Base-by-base conservation (phyloP, 1,284 basidiomycete genomes). In the Pascua sp. region DNA sequence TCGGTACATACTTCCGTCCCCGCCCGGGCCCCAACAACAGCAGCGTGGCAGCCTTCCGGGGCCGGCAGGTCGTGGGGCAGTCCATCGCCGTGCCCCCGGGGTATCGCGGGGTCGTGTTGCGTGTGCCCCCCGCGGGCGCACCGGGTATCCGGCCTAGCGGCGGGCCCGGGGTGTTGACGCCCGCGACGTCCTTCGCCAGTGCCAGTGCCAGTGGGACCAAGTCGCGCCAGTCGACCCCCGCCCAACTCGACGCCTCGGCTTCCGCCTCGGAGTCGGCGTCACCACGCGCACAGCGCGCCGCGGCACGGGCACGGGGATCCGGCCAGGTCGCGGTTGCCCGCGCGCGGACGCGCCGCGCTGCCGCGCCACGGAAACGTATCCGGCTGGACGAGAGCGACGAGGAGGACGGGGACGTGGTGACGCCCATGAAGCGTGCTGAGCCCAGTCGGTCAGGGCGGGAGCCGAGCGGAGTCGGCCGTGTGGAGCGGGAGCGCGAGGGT, bases 251-350 rank as follows among this genome's bases (percentile, higher is more conserved):
- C 49, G n/a, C 17, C 24, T n/a, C n/a, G 7, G 24, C 43, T 9
- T 12, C 42, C 18, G 17, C 11, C 17, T 18, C n/a, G 8, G 4
- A 18, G 15, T 9, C 49, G 13, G 16, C 11, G 15, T 5, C 36
- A n/a, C 12, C 11, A 16, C 55, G 40, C 13, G 32, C 41, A 15
- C 16, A 17, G 8, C 8, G 47, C 40, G 57, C 47, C 4, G 47
- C 47, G 48, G 56, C 60, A n/a, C 8, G 42, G 11, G 42, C 53
- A 11, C 61, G 60, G 50, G 73, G 72, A 12, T 61, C 68, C 10
- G 72, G 71, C 0, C 72, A 76, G 49, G 64, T 70, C 11, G 72
- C 71, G 8, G 61, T 74, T 0, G 40, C 66, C 0, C 64, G 60
- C 38, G 70, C 73, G 2, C 63, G 64, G 11, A 61, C 56, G 8